Base-by-base conservation (phyloP, 345 rosid species). In the Trapa bicornis region DNA sequence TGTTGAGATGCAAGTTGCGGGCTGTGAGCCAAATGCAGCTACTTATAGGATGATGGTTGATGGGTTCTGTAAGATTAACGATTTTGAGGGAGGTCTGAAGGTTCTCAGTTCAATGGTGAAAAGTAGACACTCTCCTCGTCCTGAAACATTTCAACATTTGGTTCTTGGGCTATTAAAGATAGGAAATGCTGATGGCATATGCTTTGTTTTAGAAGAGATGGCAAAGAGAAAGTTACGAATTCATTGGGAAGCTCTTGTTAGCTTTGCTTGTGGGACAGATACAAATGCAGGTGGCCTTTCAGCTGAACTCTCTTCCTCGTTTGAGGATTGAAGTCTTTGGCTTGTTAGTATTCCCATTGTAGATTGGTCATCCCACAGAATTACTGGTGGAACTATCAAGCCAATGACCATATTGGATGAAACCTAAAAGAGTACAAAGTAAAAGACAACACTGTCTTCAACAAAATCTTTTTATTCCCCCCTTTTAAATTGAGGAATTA, bases 21-120 rank as follows among this genome's bases (percentile, higher is more conserved):
- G 94, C 63, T 78, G 86, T 48, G 82, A 82, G 71, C 94, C 96
- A 0, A 93, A 87, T 84, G 97, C 96, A 35, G 96, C 89, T n/a
- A 86, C 94, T 0, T 93, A 85, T 53, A 81, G 97, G 69, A 88
- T 84, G 89, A 75, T 93, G 83, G 75, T 84, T 61, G 98, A 93
- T 68, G 97, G 96, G 41, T 90, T 88, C 72, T 84, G 89, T 64
- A 66, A 53, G 71, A 69, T 73, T 41, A 77, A 75, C 32, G 91
- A 92, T 82, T 93, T 85, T 63, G 90, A 88, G 56, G 80, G 86
- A 3, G 88, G 84, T 41, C 77, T 93, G 84, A 88, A 76, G 74
- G 76, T 85, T 76, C 80, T 93, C 74, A 90, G 61, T 73, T 91
- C 86, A 47, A 85, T 90, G 97, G 76, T 88, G 73, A 74, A 70